Evolutionary conservation across 108 stramenopile species (phyloP), one percentile per base, ranked within the genome.

Genomic region (Fistulifera solaris): DNA sequence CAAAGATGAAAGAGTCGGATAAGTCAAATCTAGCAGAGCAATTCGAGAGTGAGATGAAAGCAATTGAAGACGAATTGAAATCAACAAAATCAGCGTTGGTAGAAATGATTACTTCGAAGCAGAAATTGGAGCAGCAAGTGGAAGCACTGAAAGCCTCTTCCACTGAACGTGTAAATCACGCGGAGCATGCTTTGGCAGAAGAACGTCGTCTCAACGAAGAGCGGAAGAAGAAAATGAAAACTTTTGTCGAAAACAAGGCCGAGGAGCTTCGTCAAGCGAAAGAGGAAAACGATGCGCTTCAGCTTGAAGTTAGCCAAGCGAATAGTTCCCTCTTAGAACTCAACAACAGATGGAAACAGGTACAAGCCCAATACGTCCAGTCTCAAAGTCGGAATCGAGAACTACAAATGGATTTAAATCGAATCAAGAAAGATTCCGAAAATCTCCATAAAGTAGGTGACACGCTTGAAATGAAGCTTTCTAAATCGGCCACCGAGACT

Each of bases 181-280:
- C 80, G n/a, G 89, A 90, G 54, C 57, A 58, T 1, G 67, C 80
- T 0, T 68, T 90, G 4, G 40, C 55, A 11, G 79, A 84, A 41
- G 85, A 90, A 58, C 71, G 78, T 26, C 70, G 70, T 41, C 68
- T 90, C 10, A 86, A 90, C 54, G 78, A 84, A 27, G 85, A 90
- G 51, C 63, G 89, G 18, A 90, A 90, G 51, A 66, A 67, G 54
- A 86, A 86, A 66, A 90, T 90, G 89, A 90, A 84, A 54, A 45
- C 54, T 18, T 89, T 90, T 54, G 80, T 90, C 45, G 85, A 90
- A 59, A 71, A 76, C 35, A 90, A 86, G 50, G 63, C 77, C n/a
- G 89, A 90, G 28, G 89, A 90, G 54, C 66, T 86, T 10, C 74
- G 83, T 28, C 58, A 66, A 40, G 81, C 83, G n/a, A 84, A 86